Conservation (phyloP, 2,329 filamentous ascomycete species). For the Tolypocladium tundrense region DNA sequence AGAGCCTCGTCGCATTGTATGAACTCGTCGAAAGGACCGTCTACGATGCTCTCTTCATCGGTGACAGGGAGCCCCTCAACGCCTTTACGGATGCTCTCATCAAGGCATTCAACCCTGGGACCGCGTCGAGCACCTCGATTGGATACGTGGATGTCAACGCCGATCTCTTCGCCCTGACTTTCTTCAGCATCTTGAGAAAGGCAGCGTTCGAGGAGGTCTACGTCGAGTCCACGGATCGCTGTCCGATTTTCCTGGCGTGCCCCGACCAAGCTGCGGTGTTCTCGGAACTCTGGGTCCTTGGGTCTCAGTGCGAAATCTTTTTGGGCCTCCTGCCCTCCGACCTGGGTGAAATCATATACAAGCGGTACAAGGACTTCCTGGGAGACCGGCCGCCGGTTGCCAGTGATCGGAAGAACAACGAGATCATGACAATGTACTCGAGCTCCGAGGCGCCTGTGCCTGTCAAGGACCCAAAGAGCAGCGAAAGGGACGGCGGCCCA, state of each 20-base stretch:
- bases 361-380: conserved; percentile 18
- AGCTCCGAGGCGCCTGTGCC: conserved; percentile 13
- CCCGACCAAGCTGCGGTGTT: conserved; percentile 55
- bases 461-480: neutral
- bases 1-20: conserved; percentile 13
- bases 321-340: conserved; percentile 43
- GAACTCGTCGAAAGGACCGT: conserved; percentile 14
- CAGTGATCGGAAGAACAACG: conserved; percentile 11
- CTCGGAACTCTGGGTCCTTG: conserved; percentile 51
- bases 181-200: conserved; percentile 47
- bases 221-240: conserved; percentile 50
- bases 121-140: conserved; percentile 8
- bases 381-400: conserved; percentile 13
- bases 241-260: conserved; percentile 49
- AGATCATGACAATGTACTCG: conserved; percentile 24
- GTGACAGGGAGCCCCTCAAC: conserved; percentile 21
- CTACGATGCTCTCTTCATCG: conserved; percentile 17
- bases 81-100: conserved; percentile 25
- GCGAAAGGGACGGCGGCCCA: neutral
- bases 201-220: conserved; percentile 52
- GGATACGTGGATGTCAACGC: conserved; percentile 31
- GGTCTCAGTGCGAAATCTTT: conserved; percentile 52
- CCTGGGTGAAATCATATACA: conserved; percentile 32
- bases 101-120: conserved; percentile 16
- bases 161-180: conserved; percentile 45